Percentiles rank a stretch among this genome's conserved stretches.
These are phyloP conservation scores for Helotiales sp. DNA, from an alignment of 2,329 filamentous ascomycete species.

Conservation along the genomic window DNA sequence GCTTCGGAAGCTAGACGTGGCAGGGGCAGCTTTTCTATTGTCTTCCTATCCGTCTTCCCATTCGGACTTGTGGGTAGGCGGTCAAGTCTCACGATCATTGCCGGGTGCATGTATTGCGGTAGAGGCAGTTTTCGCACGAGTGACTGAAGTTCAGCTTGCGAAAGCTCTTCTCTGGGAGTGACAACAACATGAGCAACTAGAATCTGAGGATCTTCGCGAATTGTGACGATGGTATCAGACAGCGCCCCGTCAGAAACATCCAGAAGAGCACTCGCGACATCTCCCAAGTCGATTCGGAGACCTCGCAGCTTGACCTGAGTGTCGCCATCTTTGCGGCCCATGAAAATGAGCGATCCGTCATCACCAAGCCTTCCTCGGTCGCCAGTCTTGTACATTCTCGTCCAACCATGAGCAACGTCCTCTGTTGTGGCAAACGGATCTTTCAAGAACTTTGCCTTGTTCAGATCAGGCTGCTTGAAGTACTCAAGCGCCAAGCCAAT, in stretches of 20 bases:
- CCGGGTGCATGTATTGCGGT: conserved; percentile 46
- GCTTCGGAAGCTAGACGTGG: neutral
- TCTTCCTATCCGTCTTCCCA: neutral
- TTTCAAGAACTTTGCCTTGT: too few species aligned
- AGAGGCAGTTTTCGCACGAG: conserved; percentile 26
- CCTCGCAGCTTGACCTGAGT: conserved; percentile 46
- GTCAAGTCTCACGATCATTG: conserved; percentile 36
- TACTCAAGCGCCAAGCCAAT: too few species aligned
- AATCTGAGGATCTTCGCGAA: conserved; percentile 34
- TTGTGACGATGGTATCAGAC: conserved; percentile 32
- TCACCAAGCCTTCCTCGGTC: conserved; percentile 45
- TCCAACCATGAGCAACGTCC: neutral
- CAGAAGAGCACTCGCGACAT: conserved; percentile 42
- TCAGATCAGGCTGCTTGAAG: too few species aligned
- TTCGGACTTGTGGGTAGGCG: conserved; percentile 40
- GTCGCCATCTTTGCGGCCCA: conserved; percentile 44
- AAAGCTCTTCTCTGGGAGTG: neutral
- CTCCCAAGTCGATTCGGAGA: conserved; percentile 48
- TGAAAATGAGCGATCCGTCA: conserved; percentile 39
- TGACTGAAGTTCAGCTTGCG: neutral
- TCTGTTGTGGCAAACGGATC: too few species aligned
- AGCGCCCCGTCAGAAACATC: neutral
- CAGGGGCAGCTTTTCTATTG: neutral
- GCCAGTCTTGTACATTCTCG: conserved; percentile 44
- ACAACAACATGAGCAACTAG: conserved; percentile 46